Evolutionary conservation across 768 basidiomycete genomes (phyloP).

Genomic region (Boletellus ananiceps): DNA sequence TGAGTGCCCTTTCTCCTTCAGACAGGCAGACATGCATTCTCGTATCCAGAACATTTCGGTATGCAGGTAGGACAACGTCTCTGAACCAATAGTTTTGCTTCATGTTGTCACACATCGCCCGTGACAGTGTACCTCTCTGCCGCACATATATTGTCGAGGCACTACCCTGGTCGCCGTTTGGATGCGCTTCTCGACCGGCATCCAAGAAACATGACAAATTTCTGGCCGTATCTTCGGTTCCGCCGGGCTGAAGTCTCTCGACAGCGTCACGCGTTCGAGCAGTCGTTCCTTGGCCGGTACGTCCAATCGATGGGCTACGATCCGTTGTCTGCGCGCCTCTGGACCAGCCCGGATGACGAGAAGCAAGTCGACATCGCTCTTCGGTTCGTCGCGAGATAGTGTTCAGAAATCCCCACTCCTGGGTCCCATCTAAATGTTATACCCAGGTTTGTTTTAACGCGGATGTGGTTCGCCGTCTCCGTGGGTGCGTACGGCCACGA

Average conservation of each 20-base stretch:
- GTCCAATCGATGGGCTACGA: conserved; percentile 26
- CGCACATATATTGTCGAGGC: conserved; percentile 38
- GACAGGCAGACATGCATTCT: conserved; percentile 45
- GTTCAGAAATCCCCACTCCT: neutral
- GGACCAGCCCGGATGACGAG: conserved; percentile 56
- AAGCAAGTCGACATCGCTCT: conserved; percentile 53
- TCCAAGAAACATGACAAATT: conserved; percentile 47
- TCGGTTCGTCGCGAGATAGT: conserved; percentile 38
- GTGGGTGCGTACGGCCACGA: conserved; percentile 38
- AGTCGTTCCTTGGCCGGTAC: conserved; percentile 48
- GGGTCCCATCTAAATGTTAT: conserved; percentile 1
- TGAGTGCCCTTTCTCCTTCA: conserved; percentile 42
- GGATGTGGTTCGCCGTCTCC: conserved; percentile 60
- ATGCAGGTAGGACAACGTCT: conserved; percentile 44
- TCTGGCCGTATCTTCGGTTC: conserved; percentile 66
- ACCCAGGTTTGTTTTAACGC: conserved; percentile 56
- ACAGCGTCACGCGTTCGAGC: conserved; percentile 38
- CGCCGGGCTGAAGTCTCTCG: conserved; percentile 42
- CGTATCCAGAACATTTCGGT: conserved; percentile 59
- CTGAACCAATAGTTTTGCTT: conserved; percentile 1
- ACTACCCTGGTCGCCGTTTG: conserved; percentile 50
- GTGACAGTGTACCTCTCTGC: conserved; percentile 62
- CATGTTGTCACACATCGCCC: neutral
- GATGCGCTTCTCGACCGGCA: conserved; percentile 35
- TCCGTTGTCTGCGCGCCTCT: conserved; percentile 44